Percentiles rank a stretch among this genome's conserved stretches.
These are phyloP conservation scores for Astragalus glycyphyllos DNA, from an alignment of 306 rosid species.

Conservation along the genomic window DNA sequence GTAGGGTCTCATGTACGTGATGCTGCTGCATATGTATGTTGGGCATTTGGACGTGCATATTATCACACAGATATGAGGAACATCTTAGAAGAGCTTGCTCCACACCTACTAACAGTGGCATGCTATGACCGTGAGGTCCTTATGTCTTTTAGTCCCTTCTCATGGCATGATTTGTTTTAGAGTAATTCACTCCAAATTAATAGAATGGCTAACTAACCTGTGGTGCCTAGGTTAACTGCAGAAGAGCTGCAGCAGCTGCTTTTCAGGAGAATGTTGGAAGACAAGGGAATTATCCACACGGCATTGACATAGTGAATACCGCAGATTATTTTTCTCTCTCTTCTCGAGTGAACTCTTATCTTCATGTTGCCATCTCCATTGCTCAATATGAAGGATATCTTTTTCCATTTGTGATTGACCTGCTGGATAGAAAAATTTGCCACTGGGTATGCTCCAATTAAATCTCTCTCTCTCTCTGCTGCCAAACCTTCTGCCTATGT, in stretches of 20 bases:
- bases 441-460: slow-evolving; percentile 81
- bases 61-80: slow-evolving; percentile 80
- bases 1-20: slow-evolving; percentile 99
- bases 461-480: slow-evolving; percentile 21
- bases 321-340: slow-evolving; percentile 98
- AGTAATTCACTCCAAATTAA: slow-evolving; percentile 24
- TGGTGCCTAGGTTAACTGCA: slow-evolving; percentile 89
- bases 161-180: slow-evolving; percentile 37
- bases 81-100: slow-evolving; percentile 82
- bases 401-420: slow-evolving; percentile 77
- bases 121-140: slow-evolving; percentile 97
- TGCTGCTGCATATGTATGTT: slow-evolving; percentile 97
- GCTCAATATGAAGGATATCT: slow-evolving; percentile 90
- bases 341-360: slow-evolving; percentile 76
- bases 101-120: slow-evolving; percentile 90
- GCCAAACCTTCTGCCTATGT: slow-evolving; percentile 23
- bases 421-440: slow-evolving; percentile 81
- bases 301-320: slow-evolving; percentile 92
- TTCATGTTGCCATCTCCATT: slow-evolving; percentile 76
- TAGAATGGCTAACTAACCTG: slow-evolving; percentile 40
- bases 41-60: slow-evolving; percentile 99
- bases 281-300: slow-evolving; percentile 94
- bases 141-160: slow-evolving; percentile 34
- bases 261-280: slow-evolving; percentile 99
- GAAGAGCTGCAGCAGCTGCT: slow-evolving; percentile 99